Conservation (phyloP, 345 rosid genomes). For the Passiflora organensis region DNA sequence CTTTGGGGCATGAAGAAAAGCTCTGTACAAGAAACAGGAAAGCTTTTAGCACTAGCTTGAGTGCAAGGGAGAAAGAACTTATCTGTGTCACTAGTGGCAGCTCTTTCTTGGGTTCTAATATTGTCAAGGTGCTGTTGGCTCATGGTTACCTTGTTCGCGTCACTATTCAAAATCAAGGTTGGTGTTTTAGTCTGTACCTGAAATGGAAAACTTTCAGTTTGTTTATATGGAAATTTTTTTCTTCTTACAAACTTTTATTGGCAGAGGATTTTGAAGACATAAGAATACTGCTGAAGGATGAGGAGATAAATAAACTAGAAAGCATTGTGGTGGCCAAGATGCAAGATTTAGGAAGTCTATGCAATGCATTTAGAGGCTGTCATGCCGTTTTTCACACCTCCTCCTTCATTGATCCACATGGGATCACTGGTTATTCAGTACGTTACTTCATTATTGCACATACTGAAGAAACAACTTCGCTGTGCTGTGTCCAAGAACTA, state of each 20-base stretch:
- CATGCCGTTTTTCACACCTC: slow-evolving; percentile 41
- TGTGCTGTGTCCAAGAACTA: too few species aligned
- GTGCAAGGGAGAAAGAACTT: slow-evolving; percentile 23
- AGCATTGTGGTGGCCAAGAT: slow-evolving; percentile 31
- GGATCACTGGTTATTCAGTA: slow-evolving; percentile 37
- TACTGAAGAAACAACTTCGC: too few species aligned
- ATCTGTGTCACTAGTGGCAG: slow-evolving; percentile 40
- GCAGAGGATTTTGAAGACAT: slow-evolving; percentile 30
- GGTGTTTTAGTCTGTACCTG: not conserved
- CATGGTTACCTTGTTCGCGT: slow-evolving; percentile 33
- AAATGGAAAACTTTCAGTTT: not conserved
- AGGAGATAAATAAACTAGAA: slow-evolving; percentile 25
- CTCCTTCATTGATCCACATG: slow-evolving; percentile 42
- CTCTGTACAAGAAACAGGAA: slow-evolving; percentile 9
- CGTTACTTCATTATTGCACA: not conserved
- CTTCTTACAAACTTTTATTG: not conserved
- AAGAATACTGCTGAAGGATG: slow-evolving; percentile 12
- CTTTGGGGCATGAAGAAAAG: slow-evolving; percentile 11
- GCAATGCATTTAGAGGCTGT: slow-evolving; percentile 39
- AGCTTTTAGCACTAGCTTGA: slow-evolving; percentile 14
- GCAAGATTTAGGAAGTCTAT: slow-evolving; percentile 21
- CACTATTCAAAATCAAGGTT: slow-evolving; percentile 32
- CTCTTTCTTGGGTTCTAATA: slow-evolving; percentile 29
- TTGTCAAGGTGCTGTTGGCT: slow-evolving; percentile 33
- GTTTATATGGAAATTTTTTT: not conserved